Percentiles rank a stretch among this genome's conserved stretches.
These are phyloP conservation scores for Stagonosporopsis rhizophila DNA, from an alignment of 2,329 filamentous ascomycete genomes.

Conservation along the genomic window DNA sequence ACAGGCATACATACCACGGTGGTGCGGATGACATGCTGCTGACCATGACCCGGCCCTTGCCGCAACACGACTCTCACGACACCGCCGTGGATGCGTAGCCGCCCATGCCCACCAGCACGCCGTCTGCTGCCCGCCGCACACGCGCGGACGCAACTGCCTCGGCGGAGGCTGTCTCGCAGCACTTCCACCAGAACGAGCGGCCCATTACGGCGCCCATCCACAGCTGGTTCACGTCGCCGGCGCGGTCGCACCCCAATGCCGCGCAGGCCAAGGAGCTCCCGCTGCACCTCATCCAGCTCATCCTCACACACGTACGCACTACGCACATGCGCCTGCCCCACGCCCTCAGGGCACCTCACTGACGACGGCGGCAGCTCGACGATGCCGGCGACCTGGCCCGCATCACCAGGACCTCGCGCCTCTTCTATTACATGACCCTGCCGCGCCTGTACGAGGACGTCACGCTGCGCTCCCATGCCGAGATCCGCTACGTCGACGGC, in stretches of 20 bases:
- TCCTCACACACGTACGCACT: conserved; percentile 62
- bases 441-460: conserved; percentile 66
- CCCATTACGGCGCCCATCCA: conserved; percentile 44
- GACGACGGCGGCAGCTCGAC: conserved; percentile 56
- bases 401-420: conserved; percentile 65
- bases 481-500: conserved; percentile 65
- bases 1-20: not conserved
- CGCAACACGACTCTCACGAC: not conserved
- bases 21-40: no score
- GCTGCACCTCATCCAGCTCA: conserved; percentile 64
- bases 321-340: conserved; percentile 35
- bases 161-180: conserved; percentile 1
- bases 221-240: conserved; percentile 43
- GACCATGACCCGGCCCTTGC: conserved; percentile 1
- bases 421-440: conserved; percentile 70
- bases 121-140: conserved; percentile 19
- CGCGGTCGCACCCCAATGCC: conserved; percentile 36
- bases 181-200: conserved; percentile 1
- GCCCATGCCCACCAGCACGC: conserved; percentile 30
- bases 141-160: conserved; percentile 19
- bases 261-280: conserved; percentile 55
- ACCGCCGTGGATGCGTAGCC: conserved; percentile 16
- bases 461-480: conserved; percentile 63
- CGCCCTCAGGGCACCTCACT: conserved; percentile 24
- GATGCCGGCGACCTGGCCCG: conserved; percentile 65